Evolutionary conservation across 345 rosid species (phyloP).

Genomic region (Isatis tinctoria): DNA sequence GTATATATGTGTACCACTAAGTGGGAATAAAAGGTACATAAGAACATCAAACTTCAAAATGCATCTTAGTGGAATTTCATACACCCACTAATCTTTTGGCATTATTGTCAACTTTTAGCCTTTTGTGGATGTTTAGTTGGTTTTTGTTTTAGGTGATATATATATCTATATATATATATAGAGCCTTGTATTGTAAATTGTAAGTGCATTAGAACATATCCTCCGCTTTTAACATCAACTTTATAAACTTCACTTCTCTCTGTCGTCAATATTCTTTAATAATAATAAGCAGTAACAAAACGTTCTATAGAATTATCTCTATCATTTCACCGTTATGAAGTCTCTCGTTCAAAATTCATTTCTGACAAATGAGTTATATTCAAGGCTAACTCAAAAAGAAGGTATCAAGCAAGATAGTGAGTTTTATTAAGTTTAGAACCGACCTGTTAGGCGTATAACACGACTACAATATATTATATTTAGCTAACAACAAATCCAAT

Average conservation of each 20-base stretch:
- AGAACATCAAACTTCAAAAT: slow-evolving; percentile 32
- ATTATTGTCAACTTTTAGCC: slow-evolving; percentile 27
- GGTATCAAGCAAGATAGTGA: not conserved
- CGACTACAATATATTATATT: not conserved
- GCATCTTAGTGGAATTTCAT: slow-evolving; percentile 31
- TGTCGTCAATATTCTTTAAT: not conserved
- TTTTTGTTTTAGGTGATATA: slow-evolving; percentile 14
- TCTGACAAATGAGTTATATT: not conserved
- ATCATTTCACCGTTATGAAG: not conserved
- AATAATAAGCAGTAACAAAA: not conserved
- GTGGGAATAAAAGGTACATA: slow-evolving; percentile 30
- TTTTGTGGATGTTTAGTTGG: slow-evolving; percentile 27
- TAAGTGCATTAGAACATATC: slow-evolving; percentile 27
- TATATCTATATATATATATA: too few species aligned
- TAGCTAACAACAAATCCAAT: slow-evolving; percentile 29
- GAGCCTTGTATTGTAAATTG: not conserved
- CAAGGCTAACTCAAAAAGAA: not conserved
- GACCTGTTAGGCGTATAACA: not conserved
- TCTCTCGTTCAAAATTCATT: not conserved
- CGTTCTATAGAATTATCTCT: not conserved
- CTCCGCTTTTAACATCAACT: slow-evolving; percentile 15
- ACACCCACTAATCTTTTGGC: slow-evolving; percentile 35
- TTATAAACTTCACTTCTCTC: not conserved
- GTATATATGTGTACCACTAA: slow-evolving; percentile 26
- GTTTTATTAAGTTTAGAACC: not conserved